Conservation (phyloP, 306 rosid species). For the Begonia masoniana region DNA sequence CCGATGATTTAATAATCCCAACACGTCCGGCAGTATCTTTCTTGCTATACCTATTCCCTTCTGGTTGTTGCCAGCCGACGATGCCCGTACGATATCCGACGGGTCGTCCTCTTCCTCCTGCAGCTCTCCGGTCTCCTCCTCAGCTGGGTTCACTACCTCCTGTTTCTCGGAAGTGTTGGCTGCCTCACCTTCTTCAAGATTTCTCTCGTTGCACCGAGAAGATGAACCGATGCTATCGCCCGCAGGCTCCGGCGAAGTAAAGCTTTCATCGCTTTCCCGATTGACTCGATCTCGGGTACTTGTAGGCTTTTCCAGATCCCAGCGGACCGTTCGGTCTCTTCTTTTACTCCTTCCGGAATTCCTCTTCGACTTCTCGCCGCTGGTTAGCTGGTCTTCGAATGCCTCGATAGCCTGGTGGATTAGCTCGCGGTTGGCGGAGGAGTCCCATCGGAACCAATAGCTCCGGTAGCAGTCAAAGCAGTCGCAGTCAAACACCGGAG, state of each 20-base stretch:
- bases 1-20: slow-evolving; percentile 46
- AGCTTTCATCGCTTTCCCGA: neutral
- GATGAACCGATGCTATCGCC: neutral
- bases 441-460: slow-evolving; percentile 56
- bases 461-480: slow-evolving; percentile 52
- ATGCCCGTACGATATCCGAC: slow-evolving; percentile 5
- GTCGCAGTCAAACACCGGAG: slow-evolving; percentile 38
- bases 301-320: neutral
- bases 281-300: neutral
- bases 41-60: slow-evolving; percentile 43
- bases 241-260: slow-evolving; percentile 1
- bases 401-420: slow-evolving; percentile 58
- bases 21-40: slow-evolving; percentile 57
- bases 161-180: neutral
- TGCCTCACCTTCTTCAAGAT: slow-evolving; percentile 1
- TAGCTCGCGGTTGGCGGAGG: slow-evolving; percentile 49
- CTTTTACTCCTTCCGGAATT: slow-evolving; percentile 19
- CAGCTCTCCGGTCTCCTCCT: neutral
- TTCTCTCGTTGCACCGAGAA: neutral
- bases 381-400: slow-evolving; percentile 37
- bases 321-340: slow-evolving; percentile 17
- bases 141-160: slow-evolving; percentile 2
- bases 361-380: slow-evolving; percentile 30
- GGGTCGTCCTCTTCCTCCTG: slow-evolving; percentile 7
- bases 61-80: slow-evolving; percentile 18